phyloP scores from a whole-genome alignment of 176 grass and related monocot species.

The Sorghum bicolor region DNA sequence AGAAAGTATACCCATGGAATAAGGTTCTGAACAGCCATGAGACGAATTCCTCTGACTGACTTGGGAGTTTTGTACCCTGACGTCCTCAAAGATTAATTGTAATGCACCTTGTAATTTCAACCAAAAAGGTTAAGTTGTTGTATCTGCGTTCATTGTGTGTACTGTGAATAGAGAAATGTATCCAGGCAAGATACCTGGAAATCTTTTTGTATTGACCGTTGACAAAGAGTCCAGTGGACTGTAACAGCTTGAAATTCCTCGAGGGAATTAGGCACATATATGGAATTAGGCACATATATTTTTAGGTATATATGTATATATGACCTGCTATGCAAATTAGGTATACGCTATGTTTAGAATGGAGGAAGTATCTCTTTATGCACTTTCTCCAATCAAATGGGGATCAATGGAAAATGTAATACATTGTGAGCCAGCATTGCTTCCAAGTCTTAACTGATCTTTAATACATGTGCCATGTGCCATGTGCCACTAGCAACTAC shows the following conservation, averaged over 20 bases:
- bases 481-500: background rate
- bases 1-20: conserved; percentile 11
- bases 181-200: no score
- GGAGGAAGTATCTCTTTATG: no score
- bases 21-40: background rate
- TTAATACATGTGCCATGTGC: background rate
- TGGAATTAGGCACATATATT: no score
- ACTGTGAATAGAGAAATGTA: background rate
- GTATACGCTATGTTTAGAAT: no score
- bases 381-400: no score
- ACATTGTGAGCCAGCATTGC: no score
- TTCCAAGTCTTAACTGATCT: no score
- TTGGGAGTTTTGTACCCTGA: background rate
- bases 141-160: background rate
- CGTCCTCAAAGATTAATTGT: conserved; percentile 5
- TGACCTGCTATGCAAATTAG: background rate
- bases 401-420: no score
- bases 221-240: background rate
- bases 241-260: background rate
- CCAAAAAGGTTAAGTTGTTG: background rate
- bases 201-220: background rate
- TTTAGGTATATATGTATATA: no score
- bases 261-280: background rate
- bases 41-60: background rate
- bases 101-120: background rate